Percentiles rank a stretch among this genome's conserved stretches.
phyloP scores from a whole-genome alignment of 129 eudicot species.

The Flaveria trinervia region DNA sequence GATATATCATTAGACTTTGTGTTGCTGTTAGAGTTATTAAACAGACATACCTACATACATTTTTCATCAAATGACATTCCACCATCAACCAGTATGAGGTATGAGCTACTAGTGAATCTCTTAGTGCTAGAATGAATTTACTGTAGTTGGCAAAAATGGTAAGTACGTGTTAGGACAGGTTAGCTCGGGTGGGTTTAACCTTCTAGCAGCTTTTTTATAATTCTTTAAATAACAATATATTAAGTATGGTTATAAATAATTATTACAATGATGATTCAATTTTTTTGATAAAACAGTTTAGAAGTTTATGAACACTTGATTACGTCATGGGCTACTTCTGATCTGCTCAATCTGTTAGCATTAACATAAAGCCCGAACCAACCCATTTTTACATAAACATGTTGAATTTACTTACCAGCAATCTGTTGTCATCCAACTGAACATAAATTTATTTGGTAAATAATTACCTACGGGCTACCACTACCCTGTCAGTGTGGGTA shows the following conservation, averaged over 20 bases:
- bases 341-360: too few species aligned
- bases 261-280: too few species aligned
- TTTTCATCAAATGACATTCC: slow-evolving; percentile 8
- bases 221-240: too few species aligned
- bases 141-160: too few species aligned
- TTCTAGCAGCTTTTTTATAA: neutral
- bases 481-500: neutral
- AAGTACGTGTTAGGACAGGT: neutral
- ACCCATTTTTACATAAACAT: neutral
- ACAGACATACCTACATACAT: too few species aligned
- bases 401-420: too few species aligned
- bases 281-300: too few species aligned
- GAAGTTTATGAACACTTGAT: too few species aligned
- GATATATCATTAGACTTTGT: slow-evolving; percentile 4
- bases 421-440: neutral
- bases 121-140: too few species aligned
- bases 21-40: slow-evolving; percentile 6
- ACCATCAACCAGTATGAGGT: neutral
- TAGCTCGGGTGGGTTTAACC: neutral
- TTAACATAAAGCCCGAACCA: too few species aligned
- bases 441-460: neutral
- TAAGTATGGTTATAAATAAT: too few species aligned
- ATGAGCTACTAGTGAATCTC: neutral
- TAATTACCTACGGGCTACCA: neutral
- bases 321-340: too few species aligned